phyloP scores from a whole-genome alignment of 345 rosid genomes.

The Citrus reticulata region DNA sequence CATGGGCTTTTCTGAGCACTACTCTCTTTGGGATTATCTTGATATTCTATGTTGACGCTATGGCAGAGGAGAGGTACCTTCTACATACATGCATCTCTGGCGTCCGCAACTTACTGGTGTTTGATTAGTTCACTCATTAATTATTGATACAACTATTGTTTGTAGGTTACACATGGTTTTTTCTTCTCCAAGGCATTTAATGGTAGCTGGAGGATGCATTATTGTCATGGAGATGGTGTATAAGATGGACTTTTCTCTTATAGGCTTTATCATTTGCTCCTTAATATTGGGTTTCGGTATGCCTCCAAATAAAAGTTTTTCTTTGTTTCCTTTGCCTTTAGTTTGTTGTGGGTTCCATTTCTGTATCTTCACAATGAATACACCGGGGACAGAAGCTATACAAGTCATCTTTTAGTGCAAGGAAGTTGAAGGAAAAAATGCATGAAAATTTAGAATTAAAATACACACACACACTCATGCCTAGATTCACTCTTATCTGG shows the following conservation, averaged over 20 bases:
- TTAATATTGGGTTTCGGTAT: constrained; percentile 77
- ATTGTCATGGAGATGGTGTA: constrained; percentile 73
- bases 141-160: constrained; percentile 7
- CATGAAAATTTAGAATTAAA: not conserved
- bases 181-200: constrained; percentile 94
- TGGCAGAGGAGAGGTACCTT: constrained; percentile 92
- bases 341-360: not conserved
- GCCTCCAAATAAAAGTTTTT: too few species aligned
- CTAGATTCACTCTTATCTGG: not conserved
- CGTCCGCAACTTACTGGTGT: not conserved
- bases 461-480: not conserved
- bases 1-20: constrained; percentile 85
- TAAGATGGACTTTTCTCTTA: constrained; percentile 81
- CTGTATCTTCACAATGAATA: not conserved
- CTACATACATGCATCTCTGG: constrained; percentile 6
- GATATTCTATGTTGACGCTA: constrained; percentile 81
- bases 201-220: constrained; percentile 87
- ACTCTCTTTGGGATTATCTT: constrained; percentile 73
- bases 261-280: constrained; percentile 77
- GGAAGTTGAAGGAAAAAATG: not conserved
- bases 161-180: constrained; percentile 95
- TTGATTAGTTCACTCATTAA: not conserved
- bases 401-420: not conserved
- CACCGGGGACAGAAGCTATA: not conserved
- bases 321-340: too few species aligned